Percentiles rank a stretch among this genome's conserved stretches.
Evolutionary conservation across 371 early-diverging fungal species (phyloP).

Genomic region (Paraphysoderma sedebokerense): DNA sequence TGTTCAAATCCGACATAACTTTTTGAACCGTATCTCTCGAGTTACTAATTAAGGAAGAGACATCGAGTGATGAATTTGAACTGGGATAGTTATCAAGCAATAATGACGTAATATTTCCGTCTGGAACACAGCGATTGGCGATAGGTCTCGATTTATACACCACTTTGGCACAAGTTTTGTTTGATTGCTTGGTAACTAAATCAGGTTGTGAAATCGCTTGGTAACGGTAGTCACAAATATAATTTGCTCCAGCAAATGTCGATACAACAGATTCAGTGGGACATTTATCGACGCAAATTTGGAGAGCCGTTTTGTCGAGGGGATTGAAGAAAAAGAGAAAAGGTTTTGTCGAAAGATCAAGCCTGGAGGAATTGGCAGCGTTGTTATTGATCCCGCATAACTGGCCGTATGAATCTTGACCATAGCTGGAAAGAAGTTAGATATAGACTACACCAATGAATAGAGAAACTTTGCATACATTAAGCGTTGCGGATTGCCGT

Average conservation of each 20-base stretch:
- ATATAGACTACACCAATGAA: not conserved
- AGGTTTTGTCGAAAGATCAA: conserved; percentile 1
- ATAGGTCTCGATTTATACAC: not conserved
- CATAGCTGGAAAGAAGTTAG: conserved; percentile 1
- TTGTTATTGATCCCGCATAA: conserved; percentile 4
- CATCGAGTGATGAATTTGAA: too few species aligned
- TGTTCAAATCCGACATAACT: not conserved
- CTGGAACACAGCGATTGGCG: conserved; percentile 4
- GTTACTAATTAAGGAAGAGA: not conserved
- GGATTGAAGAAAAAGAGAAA: conserved; percentile 4
- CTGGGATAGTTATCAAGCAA: too few species aligned
- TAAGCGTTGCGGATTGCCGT: not conserved
- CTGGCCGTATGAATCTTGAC: conserved; percentile 6
- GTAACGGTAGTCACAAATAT: too few species aligned
- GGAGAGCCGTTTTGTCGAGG: not conserved
- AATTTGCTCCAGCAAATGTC: not conserved
- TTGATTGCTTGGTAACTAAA: not conserved
- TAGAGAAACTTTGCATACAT: too few species aligned
- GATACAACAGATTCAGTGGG: not conserved
- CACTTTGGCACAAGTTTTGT: not conserved
- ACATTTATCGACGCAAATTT: not conserved
- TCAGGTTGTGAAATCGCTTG: too few species aligned
- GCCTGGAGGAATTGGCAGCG: not conserved
- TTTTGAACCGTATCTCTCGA: not conserved
- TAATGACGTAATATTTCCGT: not conserved